A percentile compares a stretch with the other conserved stretches of the same genome.
Conservation (phyloP, 139 green algal genomes). For the Tetradesmus obliquus region DNA sequence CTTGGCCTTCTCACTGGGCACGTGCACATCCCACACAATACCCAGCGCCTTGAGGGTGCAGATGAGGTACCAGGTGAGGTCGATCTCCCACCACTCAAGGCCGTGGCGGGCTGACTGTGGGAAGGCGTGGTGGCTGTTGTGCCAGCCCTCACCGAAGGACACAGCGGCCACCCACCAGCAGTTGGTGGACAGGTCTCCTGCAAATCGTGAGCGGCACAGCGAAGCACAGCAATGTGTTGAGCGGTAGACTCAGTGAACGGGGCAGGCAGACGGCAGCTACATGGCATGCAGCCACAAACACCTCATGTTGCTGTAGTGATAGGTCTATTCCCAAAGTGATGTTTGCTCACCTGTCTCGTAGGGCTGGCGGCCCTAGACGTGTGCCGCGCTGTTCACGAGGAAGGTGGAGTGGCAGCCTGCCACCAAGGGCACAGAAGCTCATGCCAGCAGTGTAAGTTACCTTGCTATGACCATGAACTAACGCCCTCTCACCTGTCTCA, state of each 20-base stretch:
- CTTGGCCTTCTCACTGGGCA: constrained; percentile 73
- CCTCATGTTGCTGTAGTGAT: background rate
- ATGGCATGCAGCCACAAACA: background rate
- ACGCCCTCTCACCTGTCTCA: constrained; percentile 72
- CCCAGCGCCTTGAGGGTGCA: constrained; percentile 61
- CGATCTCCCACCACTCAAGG: constrained; percentile 80
- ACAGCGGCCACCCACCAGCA: constrained; percentile 82
- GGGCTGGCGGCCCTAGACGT: background rate
- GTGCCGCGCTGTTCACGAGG: background rate
- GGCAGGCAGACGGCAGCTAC: background rate
- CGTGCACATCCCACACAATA: constrained; percentile 79
- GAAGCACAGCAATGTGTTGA: background rate
- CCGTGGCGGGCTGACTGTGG: constrained; percentile 79
- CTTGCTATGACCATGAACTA: no score
- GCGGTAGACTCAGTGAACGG: background rate
- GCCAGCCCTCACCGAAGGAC: constrained; percentile 93
- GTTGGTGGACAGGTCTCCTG: constrained; percentile 81
- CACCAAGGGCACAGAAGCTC: background rate
- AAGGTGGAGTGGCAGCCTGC: background rate
- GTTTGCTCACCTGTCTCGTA: background rate
- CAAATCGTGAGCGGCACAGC: background rate
- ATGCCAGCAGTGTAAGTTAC: no score
- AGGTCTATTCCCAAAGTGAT: background rate
- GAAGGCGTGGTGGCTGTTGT: constrained; percentile 91
- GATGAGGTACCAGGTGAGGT: constrained; percentile 60